Evolutionary conservation across 768 basidiomycete genomes (phyloP).

Genomic region (Podaxis pistillaris): DNA sequence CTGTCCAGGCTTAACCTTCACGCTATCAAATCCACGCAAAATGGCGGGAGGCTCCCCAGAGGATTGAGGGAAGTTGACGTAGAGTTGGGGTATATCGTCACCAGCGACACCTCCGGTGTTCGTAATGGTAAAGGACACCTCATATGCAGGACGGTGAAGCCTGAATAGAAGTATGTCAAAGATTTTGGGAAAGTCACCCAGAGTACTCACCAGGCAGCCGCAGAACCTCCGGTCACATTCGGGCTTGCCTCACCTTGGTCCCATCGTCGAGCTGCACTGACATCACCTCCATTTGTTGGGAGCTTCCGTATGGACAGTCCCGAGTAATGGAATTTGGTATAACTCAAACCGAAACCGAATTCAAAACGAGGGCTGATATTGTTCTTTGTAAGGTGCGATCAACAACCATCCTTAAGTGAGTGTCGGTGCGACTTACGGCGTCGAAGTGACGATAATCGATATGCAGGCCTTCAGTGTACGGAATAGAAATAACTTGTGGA

Average conservation of each 20-base stretch:
- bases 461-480: constrained; percentile 39
- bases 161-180: constrained; percentile 24
- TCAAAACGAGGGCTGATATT: constrained; percentile 80
- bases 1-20: constrained; percentile 48
- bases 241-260: constrained; percentile 55
- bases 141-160: constrained; percentile 66
- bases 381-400: constrained; percentile 54
- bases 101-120: constrained; percentile 66
- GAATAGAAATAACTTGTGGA: constrained; percentile 44
- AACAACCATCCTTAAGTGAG: constrained; percentile 24
- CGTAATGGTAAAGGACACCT: constrained; percentile 59
- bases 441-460: constrained; percentile 79
- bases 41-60: constrained; percentile 71
- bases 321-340: constrained; percentile 77
- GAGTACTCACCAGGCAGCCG: constrained; percentile 52
- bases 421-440: constrained; percentile 38
- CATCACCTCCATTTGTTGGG: constrained; percentile 31
- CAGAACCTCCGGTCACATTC: constrained; percentile 54
- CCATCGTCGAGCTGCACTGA: constrained; percentile 48
- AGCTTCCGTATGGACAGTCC: constrained; percentile 50
- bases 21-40: constrained; percentile 65
- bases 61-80: constrained; percentile 62
- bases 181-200: neutral
- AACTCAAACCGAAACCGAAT: constrained; percentile 89
- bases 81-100: constrained; percentile 72